These are phyloP conservation scores for Mycena citricolor DNA, from an alignment of 1,284 basidiomycete species.

Conservation along the genomic window DNA sequence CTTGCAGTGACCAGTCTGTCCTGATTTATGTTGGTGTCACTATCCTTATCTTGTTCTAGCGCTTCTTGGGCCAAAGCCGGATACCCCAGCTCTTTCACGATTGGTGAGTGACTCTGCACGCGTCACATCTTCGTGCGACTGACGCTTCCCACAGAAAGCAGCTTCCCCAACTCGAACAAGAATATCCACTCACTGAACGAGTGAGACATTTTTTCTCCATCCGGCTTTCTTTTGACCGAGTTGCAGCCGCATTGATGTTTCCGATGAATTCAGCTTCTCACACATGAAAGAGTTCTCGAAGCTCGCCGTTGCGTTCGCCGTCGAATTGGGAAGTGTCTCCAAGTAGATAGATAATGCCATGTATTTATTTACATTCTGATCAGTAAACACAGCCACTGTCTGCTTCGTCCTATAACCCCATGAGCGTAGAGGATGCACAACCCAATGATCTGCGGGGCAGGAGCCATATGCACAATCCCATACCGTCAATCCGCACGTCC, in stretches of 20 bases:
- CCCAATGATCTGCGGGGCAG: conserved; percentile 20
- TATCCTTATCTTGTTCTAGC: conserved; percentile 38
- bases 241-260: conserved; percentile 75
- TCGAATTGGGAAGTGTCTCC: conserved; percentile 70
- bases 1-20: conserved; percentile 85
- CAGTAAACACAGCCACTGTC: background rate
- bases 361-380: conserved; percentile 10
- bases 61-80: conserved; percentile 87
- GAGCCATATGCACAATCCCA: background rate
- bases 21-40: conserved; percentile 28
- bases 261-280: conserved; percentile 81
- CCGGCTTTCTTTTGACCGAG: conserved; percentile 7
- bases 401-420: conserved; percentile 2
- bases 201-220: conserved; percentile 45
- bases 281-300: conserved; percentile 91
- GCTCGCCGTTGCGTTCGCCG: conserved; percentile 80
- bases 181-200: conserved; percentile 84
- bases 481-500: conserved; percentile 6
- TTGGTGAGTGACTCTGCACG: conserved; percentile 52
- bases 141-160: conserved; percentile 50
- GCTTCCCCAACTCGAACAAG: conserved; percentile 74
- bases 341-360: conserved; percentile 26
- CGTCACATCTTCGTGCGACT: conserved; percentile 13
- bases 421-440: conserved; percentile 15
- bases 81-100: conserved; percentile 81